Base-by-base conservation (phyloP, 176 grass and related monocot genomes). In the Themeda triandra region DNA sequence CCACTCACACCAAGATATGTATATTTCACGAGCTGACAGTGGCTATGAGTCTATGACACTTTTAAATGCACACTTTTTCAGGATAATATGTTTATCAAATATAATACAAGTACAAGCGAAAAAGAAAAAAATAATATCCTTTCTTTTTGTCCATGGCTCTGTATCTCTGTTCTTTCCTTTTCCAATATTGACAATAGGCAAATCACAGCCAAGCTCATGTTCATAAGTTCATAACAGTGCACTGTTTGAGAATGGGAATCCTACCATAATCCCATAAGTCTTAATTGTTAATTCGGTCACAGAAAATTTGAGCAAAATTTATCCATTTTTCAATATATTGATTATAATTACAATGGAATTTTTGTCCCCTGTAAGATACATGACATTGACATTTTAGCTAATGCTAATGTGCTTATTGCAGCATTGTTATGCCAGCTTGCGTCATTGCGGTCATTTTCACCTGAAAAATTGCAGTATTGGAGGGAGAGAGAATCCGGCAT, bases 401-500 rank as follows among this genome's bases (percentile, higher is more conserved):
- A 84, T 10, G 23, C 31, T 74, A 73, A 31, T 79, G 30, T 86
- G 44, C 25, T 58, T 81, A 31, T 74, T 88, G 42, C 90, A 92
- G 90, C 92, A 86, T 70, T 94, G 46, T 69, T 94, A 75, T 92
- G 92, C 69, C 78, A 94, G 82, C 90, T 94, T 73, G 90, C 89
- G 23, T 87, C 92, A 39, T 72, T 94, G 65, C 71, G 90, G 51
- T 94, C 92, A 73, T 94, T 94, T 86, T 90, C 92, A 77, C 87
- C 90, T 5, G 87, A 94, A 89, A 92, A 86, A 37, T 83, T 94
- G 75, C 90, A 94, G 72, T 88, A 92, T 83, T 69, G 85, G 85
- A 89, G 92, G 71, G 92, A 92, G 63, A 92, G 90, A 92, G 85
- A 86, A 92, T 94, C 92, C 67, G 92, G 92, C 80, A 94, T 92